Percentiles rank a stretch among this genome's conserved stretches.
Evolutionary conservation across 2,329 filamentous ascomycete genomes (phyloP).

Genomic region (Cytospora leucostoma): DNA sequence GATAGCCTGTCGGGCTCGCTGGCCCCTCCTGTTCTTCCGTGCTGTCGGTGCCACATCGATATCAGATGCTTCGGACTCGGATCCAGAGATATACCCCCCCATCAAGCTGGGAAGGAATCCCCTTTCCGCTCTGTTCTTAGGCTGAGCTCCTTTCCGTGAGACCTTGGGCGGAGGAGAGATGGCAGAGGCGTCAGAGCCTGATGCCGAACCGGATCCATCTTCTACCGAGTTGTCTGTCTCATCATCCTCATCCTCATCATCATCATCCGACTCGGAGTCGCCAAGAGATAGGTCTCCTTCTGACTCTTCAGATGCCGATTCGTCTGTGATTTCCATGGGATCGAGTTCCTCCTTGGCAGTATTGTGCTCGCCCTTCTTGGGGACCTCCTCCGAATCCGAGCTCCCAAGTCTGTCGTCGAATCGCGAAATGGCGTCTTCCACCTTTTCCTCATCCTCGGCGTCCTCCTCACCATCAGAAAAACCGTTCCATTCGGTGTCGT

Average conservation of each 20-base stretch:
- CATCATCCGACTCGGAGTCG: slow-evolving; percentile 30
- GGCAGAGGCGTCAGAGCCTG: slow-evolving; percentile 27
- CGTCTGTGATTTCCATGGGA: slow-evolving; percentile 28
- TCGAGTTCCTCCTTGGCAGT: slow-evolving; percentile 28
- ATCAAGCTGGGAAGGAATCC: slow-evolving; percentile 76
- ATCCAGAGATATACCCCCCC: slow-evolving; percentile 78
- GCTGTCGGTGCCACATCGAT: slow-evolving; percentile 59
- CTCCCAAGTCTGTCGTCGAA: slow-evolving; percentile 23
- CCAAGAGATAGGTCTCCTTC: slow-evolving; percentile 33
- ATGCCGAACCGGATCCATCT: slow-evolving; percentile 1
- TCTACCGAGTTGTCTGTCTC: slow-evolving; percentile 14
- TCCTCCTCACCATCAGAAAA: slow-evolving; percentile 41
- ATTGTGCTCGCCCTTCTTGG: slow-evolving; percentile 29
- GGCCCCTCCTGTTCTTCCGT: slow-evolving; percentile 74
- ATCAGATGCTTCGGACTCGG: slow-evolving; percentile 65
- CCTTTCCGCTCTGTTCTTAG: slow-evolving; percentile 41
- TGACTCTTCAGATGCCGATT: slow-evolving; percentile 28
- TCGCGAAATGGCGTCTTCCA: slow-evolving; percentile 37
- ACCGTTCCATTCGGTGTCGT: slow-evolving; percentile 42
- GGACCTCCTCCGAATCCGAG: slow-evolving; percentile 30
- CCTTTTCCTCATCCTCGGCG: slow-evolving; percentile 37
- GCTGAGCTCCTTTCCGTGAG: slow-evolving; percentile 32
- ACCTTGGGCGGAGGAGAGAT: slow-evolving; percentile 29
- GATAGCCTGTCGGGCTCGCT: slow-evolving; percentile 75
- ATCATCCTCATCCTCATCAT: slow-evolving; percentile 17